Percentiles rank a stretch among this genome's conserved stretches.
These are phyloP conservation scores for Pyronema domesticum DNA, from an alignment of 495 filamentous ascomycete genomes.

Conservation along the genomic window DNA sequence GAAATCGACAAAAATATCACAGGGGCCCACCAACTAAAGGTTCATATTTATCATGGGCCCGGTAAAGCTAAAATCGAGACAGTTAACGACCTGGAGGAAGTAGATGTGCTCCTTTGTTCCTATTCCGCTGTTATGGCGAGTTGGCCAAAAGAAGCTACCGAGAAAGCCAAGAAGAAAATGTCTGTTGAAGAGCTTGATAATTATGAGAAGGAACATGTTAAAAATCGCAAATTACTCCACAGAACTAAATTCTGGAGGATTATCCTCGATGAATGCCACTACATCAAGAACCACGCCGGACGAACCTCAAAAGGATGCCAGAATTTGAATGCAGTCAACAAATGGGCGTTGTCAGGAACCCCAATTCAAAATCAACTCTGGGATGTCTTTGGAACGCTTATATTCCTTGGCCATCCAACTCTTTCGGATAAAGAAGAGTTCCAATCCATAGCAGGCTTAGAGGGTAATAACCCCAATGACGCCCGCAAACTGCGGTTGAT, in stretches of 20 bases:
- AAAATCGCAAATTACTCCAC: constrained; percentile 10
- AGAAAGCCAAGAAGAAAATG: not conserved
- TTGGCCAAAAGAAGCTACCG: constrained; percentile 8
- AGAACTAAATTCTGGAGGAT: constrained; percentile 20
- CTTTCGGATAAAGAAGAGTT: not conserved
- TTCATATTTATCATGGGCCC: constrained; percentile 44
- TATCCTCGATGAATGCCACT: constrained; percentile 26
- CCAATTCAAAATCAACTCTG: constrained; percentile 24
- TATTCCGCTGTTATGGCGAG: constrained; percentile 18
- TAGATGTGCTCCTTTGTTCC: constrained; percentile 18
- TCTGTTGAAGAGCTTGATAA: constrained; percentile 5
- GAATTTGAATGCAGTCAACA: constrained; percentile 5
- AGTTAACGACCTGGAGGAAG: not conserved
- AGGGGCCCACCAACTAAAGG: constrained; percentile 27
- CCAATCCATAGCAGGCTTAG: not conserved
- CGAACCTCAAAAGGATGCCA: constrained; percentile 10
- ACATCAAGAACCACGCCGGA: constrained; percentile 23
- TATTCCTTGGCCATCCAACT: constrained; percentile 12
- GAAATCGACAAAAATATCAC: constrained; percentile 32
- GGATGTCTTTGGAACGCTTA: constrained; percentile 10
- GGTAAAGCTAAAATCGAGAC: constrained; percentile 27
- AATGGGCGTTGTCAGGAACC: constrained; percentile 26
- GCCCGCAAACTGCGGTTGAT: constrained; percentile 13
- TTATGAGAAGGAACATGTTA: constrained; percentile 3
- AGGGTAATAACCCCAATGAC: not conserved